phyloP scores from a whole-genome alignment of 495 filamentous ascomycete species.

The Xylaria longipes region DNA sequence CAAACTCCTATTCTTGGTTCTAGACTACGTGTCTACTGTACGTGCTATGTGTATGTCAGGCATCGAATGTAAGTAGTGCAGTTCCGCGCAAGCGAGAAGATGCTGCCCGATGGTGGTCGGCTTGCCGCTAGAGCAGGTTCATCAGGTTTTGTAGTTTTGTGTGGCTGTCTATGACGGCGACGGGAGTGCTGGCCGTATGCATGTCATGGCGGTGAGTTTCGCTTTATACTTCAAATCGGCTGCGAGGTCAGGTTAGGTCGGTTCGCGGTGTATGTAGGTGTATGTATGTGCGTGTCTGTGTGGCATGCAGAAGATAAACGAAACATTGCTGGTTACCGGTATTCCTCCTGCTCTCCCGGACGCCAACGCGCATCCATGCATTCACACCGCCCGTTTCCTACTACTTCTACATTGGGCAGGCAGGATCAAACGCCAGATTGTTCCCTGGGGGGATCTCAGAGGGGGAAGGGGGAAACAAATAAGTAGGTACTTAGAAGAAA shows the following conservation, averaged over 20 bases:
- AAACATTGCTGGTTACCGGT: conserved; percentile 13
- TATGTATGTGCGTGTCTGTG: conserved; percentile 12
- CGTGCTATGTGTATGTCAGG: conserved; percentile 23
- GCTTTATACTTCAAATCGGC: conserved; percentile 12
- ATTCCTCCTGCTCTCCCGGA: conserved; percentile 11
- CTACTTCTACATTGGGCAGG: conserved; percentile 4
- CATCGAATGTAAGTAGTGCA: conserved; percentile 17
- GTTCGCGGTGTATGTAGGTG: conserved; percentile 19
- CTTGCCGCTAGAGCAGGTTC: conserved; percentile 21
- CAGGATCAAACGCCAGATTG: conserved; percentile 2
- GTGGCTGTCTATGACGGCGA: conserved; percentile 9
- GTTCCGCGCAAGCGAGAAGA: conserved; percentile 4
- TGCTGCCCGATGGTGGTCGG: conserved; percentile 16
- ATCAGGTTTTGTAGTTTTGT: conserved; percentile 1
- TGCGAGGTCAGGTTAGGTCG: conserved; percentile 2
- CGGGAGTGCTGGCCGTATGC: conserved; percentile 22
- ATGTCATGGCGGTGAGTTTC: conserved; percentile 29
- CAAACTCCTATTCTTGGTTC: not conserved
- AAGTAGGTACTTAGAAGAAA: too few species aligned
- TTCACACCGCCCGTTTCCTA: conserved; percentile 25
- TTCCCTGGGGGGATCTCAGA: not conserved
- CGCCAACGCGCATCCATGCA: conserved; percentile 18
- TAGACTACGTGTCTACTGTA: conserved; percentile 19
- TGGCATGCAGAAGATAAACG: conserved; percentile 16
- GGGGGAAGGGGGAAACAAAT: not conserved